A percentile compares a stretch with the other conserved stretches of the same genome.
Evolutionary conservation across 345 rosid genomes (phyloP).

Genomic region (Limnanthes douglasii): DNA sequence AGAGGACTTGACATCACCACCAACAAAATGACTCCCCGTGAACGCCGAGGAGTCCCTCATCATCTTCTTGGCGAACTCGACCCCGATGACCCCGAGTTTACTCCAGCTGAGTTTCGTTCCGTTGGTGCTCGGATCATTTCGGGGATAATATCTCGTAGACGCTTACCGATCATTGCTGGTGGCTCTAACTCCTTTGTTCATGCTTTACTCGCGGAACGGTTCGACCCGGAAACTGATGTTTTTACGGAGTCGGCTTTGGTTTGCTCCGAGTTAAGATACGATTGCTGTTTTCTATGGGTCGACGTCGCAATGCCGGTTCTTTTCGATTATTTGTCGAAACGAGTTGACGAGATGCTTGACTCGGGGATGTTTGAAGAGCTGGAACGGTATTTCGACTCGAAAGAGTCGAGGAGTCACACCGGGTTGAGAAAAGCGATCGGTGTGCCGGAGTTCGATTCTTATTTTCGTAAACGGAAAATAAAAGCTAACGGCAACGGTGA

Average conservation of each 20-base stretch:
- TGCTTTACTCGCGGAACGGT: conserved; percentile 44
- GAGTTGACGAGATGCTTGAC: conserved; percentile 92
- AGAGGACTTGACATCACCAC: conserved; percentile 69
- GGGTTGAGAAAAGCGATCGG: conserved; percentile 82
- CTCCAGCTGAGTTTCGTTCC: conserved; percentile 38
- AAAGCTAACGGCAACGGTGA: conserved; percentile 1
- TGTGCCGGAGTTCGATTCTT: conserved; percentile 66
- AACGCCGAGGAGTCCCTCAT: conserved; percentile 58
- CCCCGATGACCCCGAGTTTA: conserved; percentile 31
- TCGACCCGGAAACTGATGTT: conserved; percentile 33
- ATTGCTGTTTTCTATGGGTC: conserved; percentile 80
- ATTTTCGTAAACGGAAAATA: conserved; percentile 24
- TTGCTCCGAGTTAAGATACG: conserved; percentile 36
- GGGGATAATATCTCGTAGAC: conserved; percentile 23
- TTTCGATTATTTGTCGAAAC: conserved; percentile 32
- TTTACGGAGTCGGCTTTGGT: conserved; percentile 23
- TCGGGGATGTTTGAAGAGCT: conserved; percentile 82
- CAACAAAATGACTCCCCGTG: conserved; percentile 47
- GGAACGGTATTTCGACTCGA: conserved; percentile 25
- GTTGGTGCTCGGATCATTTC: conserved; percentile 23
- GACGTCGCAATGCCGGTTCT: conserved; percentile 54
- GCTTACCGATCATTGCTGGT: conserved; percentile 61
- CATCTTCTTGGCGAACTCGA: conserved; percentile 49
- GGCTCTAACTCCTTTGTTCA: conserved; percentile 85
- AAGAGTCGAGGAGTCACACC: conserved; percentile 6